Evolutionary conservation across 352 stramenopile genomes (phyloP).

Genomic region (Plasmopara muralis): DNA sequence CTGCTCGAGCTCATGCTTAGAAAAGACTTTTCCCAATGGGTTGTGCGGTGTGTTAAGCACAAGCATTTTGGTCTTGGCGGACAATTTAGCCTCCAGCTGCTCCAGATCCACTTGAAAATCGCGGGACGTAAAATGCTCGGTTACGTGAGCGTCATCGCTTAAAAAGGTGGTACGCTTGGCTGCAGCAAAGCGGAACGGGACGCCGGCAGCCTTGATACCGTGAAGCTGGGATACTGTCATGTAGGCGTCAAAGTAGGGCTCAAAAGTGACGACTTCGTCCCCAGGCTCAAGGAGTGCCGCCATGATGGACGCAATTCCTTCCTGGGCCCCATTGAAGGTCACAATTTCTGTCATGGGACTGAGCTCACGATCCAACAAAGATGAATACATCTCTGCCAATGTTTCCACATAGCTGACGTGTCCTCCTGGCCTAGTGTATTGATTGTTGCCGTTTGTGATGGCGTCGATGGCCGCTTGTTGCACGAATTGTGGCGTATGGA

Average conservation of each 20-base stretch:
- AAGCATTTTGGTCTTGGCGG: slow-evolving; percentile 89
- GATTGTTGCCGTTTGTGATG: slow-evolving; percentile 74
- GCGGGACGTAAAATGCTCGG: slow-evolving; percentile 46
- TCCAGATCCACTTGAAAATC: slow-evolving; percentile 84
- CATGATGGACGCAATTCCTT: slow-evolving; percentile 81
- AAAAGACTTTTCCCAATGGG: slow-evolving; percentile 97
- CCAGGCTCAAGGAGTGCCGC: slow-evolving; percentile 69
- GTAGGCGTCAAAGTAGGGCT: slow-evolving; percentile 90
- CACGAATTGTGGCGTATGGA: slow-evolving; percentile 87
- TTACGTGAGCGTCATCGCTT: slow-evolving; percentile 13
- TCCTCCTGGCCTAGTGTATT: slow-evolving; percentile 86
- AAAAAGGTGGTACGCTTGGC: slow-evolving; percentile 43
- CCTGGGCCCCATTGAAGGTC: slow-evolving; percentile 84
- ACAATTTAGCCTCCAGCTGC: slow-evolving; percentile 83
- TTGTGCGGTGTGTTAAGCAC: slow-evolving; percentile 99
- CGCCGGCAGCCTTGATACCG: slow-evolving; percentile 62
- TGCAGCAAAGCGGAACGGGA: slow-evolving; percentile 56
- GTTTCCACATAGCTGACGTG: slow-evolving; percentile 72
- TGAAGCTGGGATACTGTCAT: slow-evolving; percentile 80
- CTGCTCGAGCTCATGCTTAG: slow-evolving; percentile 85
- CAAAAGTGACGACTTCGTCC: slow-evolving; percentile 83
- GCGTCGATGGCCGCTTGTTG: slow-evolving; percentile 83
- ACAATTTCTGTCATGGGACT: slow-evolving; percentile 78
- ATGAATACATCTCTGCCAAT: slow-evolving; percentile 76
- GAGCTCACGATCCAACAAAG: slow-evolving; percentile 52